Evolutionary conservation across 495 filamentous ascomycete genomes (phyloP), one percentile per base, ranked within the genome.

Genomic region (Penicillium macrosclerotiorum): DNA sequence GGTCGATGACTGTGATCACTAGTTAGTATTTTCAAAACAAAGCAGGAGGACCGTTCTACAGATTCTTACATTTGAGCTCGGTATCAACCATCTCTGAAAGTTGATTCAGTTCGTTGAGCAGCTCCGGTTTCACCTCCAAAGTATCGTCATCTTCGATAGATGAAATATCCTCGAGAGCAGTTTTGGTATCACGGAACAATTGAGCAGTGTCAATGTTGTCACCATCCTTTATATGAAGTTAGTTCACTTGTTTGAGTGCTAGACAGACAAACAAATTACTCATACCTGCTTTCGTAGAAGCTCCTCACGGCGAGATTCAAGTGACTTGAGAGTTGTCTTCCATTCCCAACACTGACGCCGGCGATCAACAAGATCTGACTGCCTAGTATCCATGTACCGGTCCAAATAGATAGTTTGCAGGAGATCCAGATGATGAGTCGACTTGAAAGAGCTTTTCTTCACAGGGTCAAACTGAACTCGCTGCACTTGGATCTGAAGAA

Each of bases 401-500:
- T 97, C 93, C 36, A 98, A 72, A 60, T 86, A 96, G 24, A 98
- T 79, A 2, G 76, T 81, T 38, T 92, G 83, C 13, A 80, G 77
- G 17, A 98, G 76, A 9, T 77, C 71, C 14, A 97, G 72, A 29
- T 87, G 86, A 37, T 90, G 82, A 20, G 83, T 82, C 8, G 89
- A 89, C 51, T 96, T 96, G 57, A 76, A 84, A 2, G 81, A 72
- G 17, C 66, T 67, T 37, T 79, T 77, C 42, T 69, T 79, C n/a
- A 70, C 68, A 0, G 73, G 68, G 40, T 87, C 83, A 37, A 79
- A 90, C 25, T 84, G 81, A 7, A 84, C 82, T 16, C 93, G 81
- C 55, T 92, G 88, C 14, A 96, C 87, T 53, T 89, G 88, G 33
- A 98, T 81, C 60, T 96, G 90, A 12, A 96, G 71, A 34, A 97